phyloP scores from a whole-genome alignment of 73 alveolate genomes.

The Tetrahymena malaccensis region DNA sequence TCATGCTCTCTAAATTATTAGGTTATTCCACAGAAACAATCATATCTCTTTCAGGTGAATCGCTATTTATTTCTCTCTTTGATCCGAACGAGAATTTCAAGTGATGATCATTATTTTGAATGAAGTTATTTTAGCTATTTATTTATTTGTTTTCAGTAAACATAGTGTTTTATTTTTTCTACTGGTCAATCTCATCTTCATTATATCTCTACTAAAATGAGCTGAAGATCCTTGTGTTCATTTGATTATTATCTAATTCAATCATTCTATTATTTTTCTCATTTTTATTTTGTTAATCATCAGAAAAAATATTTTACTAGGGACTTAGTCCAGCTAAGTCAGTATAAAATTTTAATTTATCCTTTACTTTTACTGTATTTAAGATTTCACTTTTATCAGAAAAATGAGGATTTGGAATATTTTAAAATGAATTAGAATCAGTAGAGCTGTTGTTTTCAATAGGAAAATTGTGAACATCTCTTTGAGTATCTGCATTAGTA shows the following conservation, averaged over 20 bases:
- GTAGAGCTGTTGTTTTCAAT: background rate
- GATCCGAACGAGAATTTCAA: background rate
- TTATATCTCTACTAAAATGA: background rate
- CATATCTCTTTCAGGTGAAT: background rate
- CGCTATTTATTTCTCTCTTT: background rate
- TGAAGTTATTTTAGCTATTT: background rate
- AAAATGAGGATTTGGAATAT: background rate
- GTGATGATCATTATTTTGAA: background rate
- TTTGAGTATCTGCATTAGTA: background rate
- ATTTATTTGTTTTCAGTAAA: background rate
- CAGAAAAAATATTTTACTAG: background rate
- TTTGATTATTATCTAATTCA: background rate
- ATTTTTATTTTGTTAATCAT: background rate
- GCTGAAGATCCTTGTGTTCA: background rate
- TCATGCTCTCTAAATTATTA: background rate
- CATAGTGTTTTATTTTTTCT: background rate
- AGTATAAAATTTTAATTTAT: background rate
- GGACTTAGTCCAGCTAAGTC: background rate
- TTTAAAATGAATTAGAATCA: background rate
- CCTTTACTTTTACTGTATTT: background rate
- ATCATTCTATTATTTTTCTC: background rate
- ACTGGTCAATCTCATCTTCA: background rate
- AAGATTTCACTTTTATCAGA: background rate
- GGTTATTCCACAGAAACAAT: background rate
- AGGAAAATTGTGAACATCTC: background rate